Evolutionary conservation across 371 early-diverging fungal species (phyloP).

Genomic region (Capillidium rhysosporum): DNA sequence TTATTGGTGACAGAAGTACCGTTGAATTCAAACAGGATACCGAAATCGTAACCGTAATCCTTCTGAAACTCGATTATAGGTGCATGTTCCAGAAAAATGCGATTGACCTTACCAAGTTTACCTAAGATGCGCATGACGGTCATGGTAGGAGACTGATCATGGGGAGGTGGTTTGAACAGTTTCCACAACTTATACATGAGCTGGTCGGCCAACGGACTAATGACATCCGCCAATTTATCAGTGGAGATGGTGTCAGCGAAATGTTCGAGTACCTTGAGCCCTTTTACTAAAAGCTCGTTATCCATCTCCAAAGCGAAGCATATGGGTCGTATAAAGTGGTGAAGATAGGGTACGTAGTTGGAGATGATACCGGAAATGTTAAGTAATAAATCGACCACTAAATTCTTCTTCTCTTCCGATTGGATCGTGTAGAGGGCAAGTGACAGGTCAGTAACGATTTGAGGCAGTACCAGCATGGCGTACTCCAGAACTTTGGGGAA

Average conservation of each 20-base stretch:
- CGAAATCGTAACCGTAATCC: conserved; percentile 34
- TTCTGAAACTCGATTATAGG: neutral
- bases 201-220: conserved; percentile 83
- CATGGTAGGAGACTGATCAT: conserved; percentile 61
- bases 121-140: conserved; percentile 87
- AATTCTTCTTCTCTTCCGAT: conserved; percentile 65
- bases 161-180: conserved; percentile 70
- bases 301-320: conserved; percentile 83
- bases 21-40: conserved; percentile 39
- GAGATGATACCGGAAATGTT: conserved; percentile 92
- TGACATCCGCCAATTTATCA: conserved; percentile 90
- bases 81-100: conserved; percentile 50
- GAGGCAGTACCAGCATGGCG: conserved; percentile 77
- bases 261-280: conserved; percentile 88
- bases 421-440: conserved; percentile 56
- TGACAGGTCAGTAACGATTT: conserved; percentile 77
- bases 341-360: conserved; percentile 72
- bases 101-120: conserved; percentile 86
- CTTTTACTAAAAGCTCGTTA: conserved; percentile 83
- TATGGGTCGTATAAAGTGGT: conserved; percentile 88
- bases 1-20: conserved; percentile 17
- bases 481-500: conserved; percentile 59
- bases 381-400: conserved; percentile 75
- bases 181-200: conserved; percentile 83
- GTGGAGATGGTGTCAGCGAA: conserved; percentile 96